Evolutionary conservation across 495 filamentous ascomycete genomes (phyloP).

Genomic region (Aspergillus homomorphus): DNA sequence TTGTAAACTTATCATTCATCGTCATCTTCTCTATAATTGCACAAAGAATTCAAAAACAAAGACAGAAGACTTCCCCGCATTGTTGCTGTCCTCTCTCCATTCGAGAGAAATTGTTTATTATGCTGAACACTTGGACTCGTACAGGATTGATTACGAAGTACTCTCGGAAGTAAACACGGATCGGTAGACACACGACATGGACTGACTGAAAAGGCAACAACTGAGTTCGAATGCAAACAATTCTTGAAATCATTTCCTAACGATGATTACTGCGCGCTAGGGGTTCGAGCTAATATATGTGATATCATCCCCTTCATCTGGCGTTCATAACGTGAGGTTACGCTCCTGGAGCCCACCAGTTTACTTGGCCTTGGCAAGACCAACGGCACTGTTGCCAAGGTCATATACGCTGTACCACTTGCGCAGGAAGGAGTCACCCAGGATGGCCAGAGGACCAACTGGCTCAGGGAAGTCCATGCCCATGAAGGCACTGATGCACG

Average conservation of each 20-base stretch:
- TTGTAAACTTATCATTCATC: background rate
- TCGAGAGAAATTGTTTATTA: background rate
- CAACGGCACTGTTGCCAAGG: slow-evolving; percentile 77
- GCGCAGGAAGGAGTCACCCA: slow-evolving; percentile 96
- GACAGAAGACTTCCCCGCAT: background rate
- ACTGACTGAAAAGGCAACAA: background rate
- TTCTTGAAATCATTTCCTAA: background rate
- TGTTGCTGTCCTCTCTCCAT: background rate
- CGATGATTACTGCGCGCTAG: slow-evolving; percentile 1
- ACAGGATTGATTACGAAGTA: background rate
- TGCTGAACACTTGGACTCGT: background rate
- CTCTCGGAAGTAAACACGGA: background rate
- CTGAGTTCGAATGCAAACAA: background rate
- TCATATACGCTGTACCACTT: slow-evolving; percentile 98
- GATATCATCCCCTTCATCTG: slow-evolving; percentile 1
- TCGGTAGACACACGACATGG: background rate
- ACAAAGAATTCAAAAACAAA: background rate
- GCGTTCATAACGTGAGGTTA: background rate
- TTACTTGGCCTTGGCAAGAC: slow-evolving; percentile 80
- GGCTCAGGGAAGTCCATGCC: slow-evolving; percentile 96
- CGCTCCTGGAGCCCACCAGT: background rate
- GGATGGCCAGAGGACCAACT: slow-evolving; percentile 87
- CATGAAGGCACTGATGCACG: slow-evolving; percentile 96
- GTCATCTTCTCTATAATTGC: background rate
- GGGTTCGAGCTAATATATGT: slow-evolving; percentile 6